Base-by-base conservation (phyloP, 2,329 filamentous ascomycete genomes). In the Fusarium veterinarium region DNA sequence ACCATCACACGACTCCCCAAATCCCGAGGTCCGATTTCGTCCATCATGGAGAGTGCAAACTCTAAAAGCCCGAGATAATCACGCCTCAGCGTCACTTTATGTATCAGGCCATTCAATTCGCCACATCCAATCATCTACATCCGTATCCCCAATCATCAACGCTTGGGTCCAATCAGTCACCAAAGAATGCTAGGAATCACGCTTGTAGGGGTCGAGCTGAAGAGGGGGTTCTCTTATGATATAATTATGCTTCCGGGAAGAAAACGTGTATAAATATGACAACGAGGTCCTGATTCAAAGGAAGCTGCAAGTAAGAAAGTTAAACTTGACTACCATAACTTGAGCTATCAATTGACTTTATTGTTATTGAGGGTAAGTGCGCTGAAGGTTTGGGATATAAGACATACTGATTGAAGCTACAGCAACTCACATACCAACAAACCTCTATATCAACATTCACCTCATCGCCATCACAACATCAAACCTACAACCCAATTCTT, bases 371-470 rank as follows among this genome's bases (percentile, higher is more conserved):
- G 20, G 62, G 69, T 58, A 57, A 69, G 67, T 46, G 28, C 42
- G 4, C 16, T 30, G 11, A 42, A 20, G 20, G 28, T 10, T n/a
- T 20, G 25, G 58, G 65, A 62, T 61, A 62, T 51, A 53, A 63
- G 17, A 25, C 51, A 61, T 23, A 42, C 44, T 58, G 37, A 62
- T 30, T 19, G 40, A 33, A 51, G 44, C 64, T 55, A 28, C 14
- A 63, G 65, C 56, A 68, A 68, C 64, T 25, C n/a, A 41, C 64
- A 58, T 72, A 72, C 53, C 55, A 70, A 51, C n/a, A 51, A 20
- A 53, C n/a, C 9, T 61, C 37, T 59, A 66, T 23, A 49, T 12
- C 20, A 42, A 57, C 40, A 49, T 14, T 38, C 19, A 40, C 28
- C 28, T 33, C 44, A 20, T 20, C 41, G 52, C 13, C 10, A 33